Percentiles rank a stretch among this genome's conserved stretches.
Evolutionary conservation across 352 stramenopile genomes (phyloP).

Genomic region (Globisporangium heterothallicum): DNA sequence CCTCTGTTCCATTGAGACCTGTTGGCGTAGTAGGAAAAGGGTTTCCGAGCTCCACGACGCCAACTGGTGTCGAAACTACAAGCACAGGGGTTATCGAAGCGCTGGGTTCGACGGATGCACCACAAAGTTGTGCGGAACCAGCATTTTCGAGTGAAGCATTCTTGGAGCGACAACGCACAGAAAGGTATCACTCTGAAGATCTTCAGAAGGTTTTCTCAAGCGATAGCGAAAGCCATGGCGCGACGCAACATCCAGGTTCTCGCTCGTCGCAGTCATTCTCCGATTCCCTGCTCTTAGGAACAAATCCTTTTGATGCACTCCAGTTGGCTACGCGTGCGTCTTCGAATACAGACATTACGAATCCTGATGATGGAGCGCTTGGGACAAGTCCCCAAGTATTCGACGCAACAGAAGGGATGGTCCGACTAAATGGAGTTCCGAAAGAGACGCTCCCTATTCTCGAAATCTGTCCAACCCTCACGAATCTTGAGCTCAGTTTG

Average conservation of each 20-base stretch:
- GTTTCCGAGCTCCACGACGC: not conserved
- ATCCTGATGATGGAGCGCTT: too few species aligned
- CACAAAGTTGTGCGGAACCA: too few species aligned
- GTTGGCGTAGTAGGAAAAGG: not conserved
- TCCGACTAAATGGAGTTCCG: not conserved
- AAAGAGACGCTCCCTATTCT: not conserved
- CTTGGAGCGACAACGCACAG: too few species aligned
- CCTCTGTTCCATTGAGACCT: constrained; percentile 4
- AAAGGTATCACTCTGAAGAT: too few species aligned
- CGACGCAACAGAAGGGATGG: not conserved
- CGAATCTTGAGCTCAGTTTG: not conserved
- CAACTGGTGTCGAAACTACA: not conserved
- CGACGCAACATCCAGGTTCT: not conserved
- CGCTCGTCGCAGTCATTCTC: not conserved
- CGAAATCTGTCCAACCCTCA: not conserved
- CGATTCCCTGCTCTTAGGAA: not conserved
- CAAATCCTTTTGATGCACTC: too few species aligned
- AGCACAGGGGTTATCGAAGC: not conserved
- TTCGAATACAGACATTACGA: not conserved
- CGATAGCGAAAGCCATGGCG: too few species aligned
- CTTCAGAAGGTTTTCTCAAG: not conserved
- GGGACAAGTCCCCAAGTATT: not conserved
- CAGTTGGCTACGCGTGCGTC: too few species aligned
- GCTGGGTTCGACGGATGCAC: not conserved
- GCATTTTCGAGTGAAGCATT: too few species aligned